Percentiles rank a stretch among this genome's conserved stretches.
Conservation (phyloP, 495 filamentous ascomycete genomes). For the Ramalina intermedia region DNA sequence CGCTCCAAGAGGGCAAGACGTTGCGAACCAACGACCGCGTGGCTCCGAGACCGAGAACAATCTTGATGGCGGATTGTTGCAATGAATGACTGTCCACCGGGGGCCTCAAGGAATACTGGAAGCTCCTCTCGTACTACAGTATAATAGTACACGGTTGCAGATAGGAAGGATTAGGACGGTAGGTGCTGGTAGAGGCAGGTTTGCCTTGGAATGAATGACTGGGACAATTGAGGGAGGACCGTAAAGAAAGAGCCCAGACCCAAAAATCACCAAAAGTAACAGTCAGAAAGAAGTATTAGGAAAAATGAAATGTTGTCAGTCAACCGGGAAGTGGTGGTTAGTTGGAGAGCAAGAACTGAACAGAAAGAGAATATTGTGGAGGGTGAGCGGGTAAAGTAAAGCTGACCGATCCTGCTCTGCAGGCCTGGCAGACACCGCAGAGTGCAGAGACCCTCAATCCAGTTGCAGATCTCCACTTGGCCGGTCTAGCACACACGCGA, state of each 20-base stretch:
- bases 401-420: conserved; percentile 1
- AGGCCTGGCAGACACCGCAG: no score
- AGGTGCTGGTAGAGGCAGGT: not conserved
- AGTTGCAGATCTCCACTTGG: conserved; percentile 2
- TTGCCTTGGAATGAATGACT: conserved; percentile 20
- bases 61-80: not conserved
- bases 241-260: conserved; percentile 14
- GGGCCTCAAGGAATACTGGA: not conserved
- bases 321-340: not conserved
- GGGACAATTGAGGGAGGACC: conserved; percentile 10
- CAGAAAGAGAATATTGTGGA: conserved; percentile 18
- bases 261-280: conserved; percentile 17
- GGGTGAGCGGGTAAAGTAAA: conserved; percentile 18
- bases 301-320: conserved; percentile 14
- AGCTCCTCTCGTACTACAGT: not conserved
- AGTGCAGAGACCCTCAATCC: no score
- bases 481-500: conserved; percentile 6
- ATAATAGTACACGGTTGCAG: not conserved
- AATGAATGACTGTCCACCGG: not conserved
- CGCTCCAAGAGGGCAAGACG: no score
- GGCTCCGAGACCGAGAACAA: not conserved
- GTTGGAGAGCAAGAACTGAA: conserved; percentile 13
- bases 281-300: conserved; percentile 17
- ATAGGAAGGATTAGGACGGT: not conserved
- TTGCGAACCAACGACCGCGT: no score